Base-by-base conservation (phyloP, 2,329 filamentous ascomycete species). In the Sporothrix humicola region DNA sequence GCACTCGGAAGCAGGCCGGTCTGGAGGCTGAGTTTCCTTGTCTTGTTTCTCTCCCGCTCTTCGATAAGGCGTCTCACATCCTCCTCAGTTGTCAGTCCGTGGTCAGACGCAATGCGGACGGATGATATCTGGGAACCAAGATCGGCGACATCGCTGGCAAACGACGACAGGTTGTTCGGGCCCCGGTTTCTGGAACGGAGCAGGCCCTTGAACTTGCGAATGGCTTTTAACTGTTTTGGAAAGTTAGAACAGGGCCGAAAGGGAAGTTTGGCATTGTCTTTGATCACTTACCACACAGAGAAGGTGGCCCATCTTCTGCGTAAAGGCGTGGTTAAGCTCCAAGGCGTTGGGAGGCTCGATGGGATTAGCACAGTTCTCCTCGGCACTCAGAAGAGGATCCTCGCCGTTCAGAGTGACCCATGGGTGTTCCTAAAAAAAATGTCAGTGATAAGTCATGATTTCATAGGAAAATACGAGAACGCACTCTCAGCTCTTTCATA, bases 311-410 rank as follows among this genome's bases (percentile, higher is more conserved):
- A 98, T 94, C 79, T 94, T 97, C 31, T 89, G 89, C 2, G 96
- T 98, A 76, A 98, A 97, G 15, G 96, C 96, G 76, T 92, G 90
- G 78, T 94, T 94, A 79, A 98, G 89, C 82, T 99, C 96, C 73
- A 95, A 90, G 77, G 96, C 93, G 73, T 95, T 98, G 0, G 95
- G 95, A 5, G 91, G 89, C 75, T 94, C 93, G 46, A 98, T 86
- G 17, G 94, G 84, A 76, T 94, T 87, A 12, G 91, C 89, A 59
- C 93, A 97, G 78, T 99, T 99, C 79, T 98, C 95, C 76, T 94
- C 92, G 61, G 89, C 87, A 8, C 93, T 89, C 13, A 98, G 86
- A 15, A 99, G 84, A 75, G 89, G 89, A 81, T 98, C 95, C 8
- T 84, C 87, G 15, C 94, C 95, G 73, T 88, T 83, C 78, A 90